Evolutionary conservation across 805 yeast species (phyloP), one percentile per base, ranked within the genome.

Genomic region (Torulaspora maleeae): DNA sequence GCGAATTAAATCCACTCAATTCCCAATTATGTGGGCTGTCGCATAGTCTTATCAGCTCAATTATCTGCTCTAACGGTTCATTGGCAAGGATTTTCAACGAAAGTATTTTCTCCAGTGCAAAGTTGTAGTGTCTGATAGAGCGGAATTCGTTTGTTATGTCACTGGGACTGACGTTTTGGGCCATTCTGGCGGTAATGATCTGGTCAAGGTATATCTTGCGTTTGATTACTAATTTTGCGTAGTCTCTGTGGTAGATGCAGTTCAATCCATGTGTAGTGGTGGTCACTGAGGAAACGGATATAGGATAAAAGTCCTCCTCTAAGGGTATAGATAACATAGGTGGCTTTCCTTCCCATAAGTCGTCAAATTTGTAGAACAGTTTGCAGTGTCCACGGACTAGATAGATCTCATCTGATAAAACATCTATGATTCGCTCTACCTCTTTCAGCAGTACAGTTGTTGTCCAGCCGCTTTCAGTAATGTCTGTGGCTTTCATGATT

Each of bases 101-200:
- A 17, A 66, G 48, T 5, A 66, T 53, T 33, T 64, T 66, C 38
- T 66, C 70, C 30, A 66, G 38, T 2, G 66, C 60, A 55, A 65
- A 66, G 11, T 59, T 59, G 41, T 61, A 66, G 43, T 64, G 63
- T 16, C 56, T 56, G 19, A 62, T 39, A 1, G 53, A 22, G 15
- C 52, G 49, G 47, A 56, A 63, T 7, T 55, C 50, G 1, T 40
- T 37, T 20, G 56, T 55, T n/a, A 66, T 59, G 4, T 45, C 47
- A n/a, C 48, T 51, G n/a, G 46, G 19, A 24, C 45, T 29, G 4
- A 44, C 40, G 6, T 50, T 52, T 20, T 44, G 44, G 2, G 44
- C 43, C 25, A 64, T 39, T 27, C 49, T 44, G 5, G 54, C 45
- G 4, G 41, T 34, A 8, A 65, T 55, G 11, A 64, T 40, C 44